Evolutionary conservation across 176 grass and related monocot genomes (phyloP), one percentile per base, ranked within the genome.

Genomic region (Oryza nivara): DNA sequence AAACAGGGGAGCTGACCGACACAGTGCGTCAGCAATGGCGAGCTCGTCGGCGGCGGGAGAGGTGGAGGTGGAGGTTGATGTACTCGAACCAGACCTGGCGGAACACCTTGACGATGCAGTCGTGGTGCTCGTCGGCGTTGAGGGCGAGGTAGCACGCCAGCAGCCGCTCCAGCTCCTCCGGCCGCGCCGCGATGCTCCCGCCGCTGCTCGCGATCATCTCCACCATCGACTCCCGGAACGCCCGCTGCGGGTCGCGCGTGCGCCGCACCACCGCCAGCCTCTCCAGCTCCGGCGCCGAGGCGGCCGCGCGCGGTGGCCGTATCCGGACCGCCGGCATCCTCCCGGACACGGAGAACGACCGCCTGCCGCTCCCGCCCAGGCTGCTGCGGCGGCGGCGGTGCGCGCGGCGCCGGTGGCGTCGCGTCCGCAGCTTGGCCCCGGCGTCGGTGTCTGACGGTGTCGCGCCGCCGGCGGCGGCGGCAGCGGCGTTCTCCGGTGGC

Each of bases 71-170:
- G 67, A 78, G 84, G 71, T 74, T 89, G 19, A 92, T 41, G 64
- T 87, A 73, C 46, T 97, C 90, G 79, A 89, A 94, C 76, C 88
- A 92, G 40, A 94, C 88, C 76, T 97, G 92, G 45, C 86, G 86
- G 76, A 97, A 97, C 72, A 97, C 88, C 85, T 94, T 92, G 75
- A 97, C 88, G 82, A 97, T 97, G 67, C 92, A 87, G 52, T 88
- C 85, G 75, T 97, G 92, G 84, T 97, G 92, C 88, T 97, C 92
- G 79, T 94, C 92, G 36, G 92, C 74, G 82, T 97, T 97, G 44
- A 97, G 86, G 9, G 94, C 77, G 16, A 97, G 92, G 86, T 97
- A 97, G 78, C 94, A 97, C 61, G 94, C 89, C 22, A 97, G 76
- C 68, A 97, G 83, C 49, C 92, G 81, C 94, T 97, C 92, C 44